These are phyloP conservation scores for Leishmania aethiopica DNA, from an alignment of 208 protist genomes.

Conservation along the genomic window DNA sequence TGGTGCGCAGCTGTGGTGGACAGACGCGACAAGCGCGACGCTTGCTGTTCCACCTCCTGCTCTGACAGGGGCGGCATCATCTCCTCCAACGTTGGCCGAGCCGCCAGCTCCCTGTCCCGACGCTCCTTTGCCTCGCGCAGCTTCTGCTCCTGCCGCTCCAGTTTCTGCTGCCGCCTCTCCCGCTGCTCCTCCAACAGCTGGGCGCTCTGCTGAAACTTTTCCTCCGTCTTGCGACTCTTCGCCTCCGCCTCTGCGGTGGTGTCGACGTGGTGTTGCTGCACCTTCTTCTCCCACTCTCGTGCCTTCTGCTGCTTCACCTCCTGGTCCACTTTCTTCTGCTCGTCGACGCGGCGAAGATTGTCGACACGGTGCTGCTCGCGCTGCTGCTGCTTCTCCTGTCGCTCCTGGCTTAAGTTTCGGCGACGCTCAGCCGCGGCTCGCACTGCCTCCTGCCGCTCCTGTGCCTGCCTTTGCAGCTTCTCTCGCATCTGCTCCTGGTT, in stretches of 20 bases:
- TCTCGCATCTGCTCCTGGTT: slow-evolving; percentile 79
- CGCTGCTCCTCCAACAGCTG: slow-evolving; percentile 69
- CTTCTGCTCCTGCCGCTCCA: slow-evolving; percentile 70
- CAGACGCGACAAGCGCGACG: slow-evolving; percentile 52
- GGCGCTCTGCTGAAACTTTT: slow-evolving; percentile 73
- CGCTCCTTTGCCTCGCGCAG: slow-evolving; percentile 40
- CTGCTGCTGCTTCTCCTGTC: slow-evolving; percentile 66
- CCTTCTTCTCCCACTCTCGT: slow-evolving; percentile 74
- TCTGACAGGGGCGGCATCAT: slow-evolving; percentile 51
- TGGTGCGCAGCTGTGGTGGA: slow-evolving; percentile 48
- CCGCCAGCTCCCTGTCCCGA: slow-evolving; percentile 34
- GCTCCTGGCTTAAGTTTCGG: slow-evolving; percentile 71
- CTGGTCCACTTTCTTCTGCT: slow-evolving; percentile 71
- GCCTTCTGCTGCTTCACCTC: slow-evolving; percentile 60
- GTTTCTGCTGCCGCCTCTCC: slow-evolving; percentile 67
- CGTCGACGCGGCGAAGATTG: slow-evolving; percentile 55
- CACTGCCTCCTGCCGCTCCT: slow-evolving; percentile 79
- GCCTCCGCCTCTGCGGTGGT: slow-evolving; percentile 43
- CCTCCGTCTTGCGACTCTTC: slow-evolving; percentile 47
- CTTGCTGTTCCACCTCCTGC: slow-evolving; percentile 69
- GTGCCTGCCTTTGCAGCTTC: slow-evolving; percentile 53
- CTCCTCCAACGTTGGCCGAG: slow-evolving; percentile 34
- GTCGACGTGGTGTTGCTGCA: slow-evolving; percentile 57
- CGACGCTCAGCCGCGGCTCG: slow-evolving; percentile 74
- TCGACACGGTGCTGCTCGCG: slow-evolving; percentile 64